These are phyloP conservation scores for Agastache rugosa DNA, from an alignment of 257 asterid species.

Conservation along the genomic window DNA sequence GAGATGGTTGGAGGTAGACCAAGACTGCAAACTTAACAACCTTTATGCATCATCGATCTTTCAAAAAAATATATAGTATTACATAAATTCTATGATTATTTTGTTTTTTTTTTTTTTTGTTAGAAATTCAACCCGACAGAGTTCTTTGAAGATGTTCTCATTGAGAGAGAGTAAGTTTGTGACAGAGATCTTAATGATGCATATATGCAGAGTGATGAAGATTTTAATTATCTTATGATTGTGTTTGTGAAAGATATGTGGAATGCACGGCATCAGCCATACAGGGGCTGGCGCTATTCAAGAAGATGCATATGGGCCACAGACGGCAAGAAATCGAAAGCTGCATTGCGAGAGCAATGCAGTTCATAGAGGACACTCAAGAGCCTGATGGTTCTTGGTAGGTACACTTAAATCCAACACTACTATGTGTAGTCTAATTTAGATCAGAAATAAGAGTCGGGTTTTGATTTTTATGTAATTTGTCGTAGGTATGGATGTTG, in stretches of 20 bases:
- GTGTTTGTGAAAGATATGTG: slow-evolving; percentile 42
- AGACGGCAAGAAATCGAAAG: slow-evolving; percentile 51
- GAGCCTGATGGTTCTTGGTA: slow-evolving; percentile 65
- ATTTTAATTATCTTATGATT: background rate
- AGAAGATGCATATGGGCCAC: slow-evolving; percentile 47
- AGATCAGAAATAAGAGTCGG: no score
- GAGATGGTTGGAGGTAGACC: slow-evolving; percentile 57
- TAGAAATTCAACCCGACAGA: slow-evolving; percentile 66
- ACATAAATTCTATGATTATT: background rate
- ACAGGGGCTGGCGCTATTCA: slow-evolving; percentile 51
- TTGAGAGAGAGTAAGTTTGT: slow-evolving; percentile 58
- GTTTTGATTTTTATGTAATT: background rate
- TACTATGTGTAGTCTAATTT: no score
- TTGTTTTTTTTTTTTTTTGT: background rate
- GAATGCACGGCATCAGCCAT: slow-evolving; percentile 70
- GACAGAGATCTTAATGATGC: no score
- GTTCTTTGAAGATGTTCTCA: slow-evolving; percentile 50
- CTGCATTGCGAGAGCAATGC: slow-evolving; percentile 44
- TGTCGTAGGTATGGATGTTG: slow-evolving; percentile 53
- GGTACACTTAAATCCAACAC: no score
- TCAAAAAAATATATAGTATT: no score
- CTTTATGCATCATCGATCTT: no score
- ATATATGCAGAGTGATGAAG: background rate
- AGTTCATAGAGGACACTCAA: slow-evolving; percentile 49
- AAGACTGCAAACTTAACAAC: no score